Evolutionary conservation across 2,329 filamentous ascomycete species (phyloP).

Genomic region (Calonectria hawksworthii): DNA sequence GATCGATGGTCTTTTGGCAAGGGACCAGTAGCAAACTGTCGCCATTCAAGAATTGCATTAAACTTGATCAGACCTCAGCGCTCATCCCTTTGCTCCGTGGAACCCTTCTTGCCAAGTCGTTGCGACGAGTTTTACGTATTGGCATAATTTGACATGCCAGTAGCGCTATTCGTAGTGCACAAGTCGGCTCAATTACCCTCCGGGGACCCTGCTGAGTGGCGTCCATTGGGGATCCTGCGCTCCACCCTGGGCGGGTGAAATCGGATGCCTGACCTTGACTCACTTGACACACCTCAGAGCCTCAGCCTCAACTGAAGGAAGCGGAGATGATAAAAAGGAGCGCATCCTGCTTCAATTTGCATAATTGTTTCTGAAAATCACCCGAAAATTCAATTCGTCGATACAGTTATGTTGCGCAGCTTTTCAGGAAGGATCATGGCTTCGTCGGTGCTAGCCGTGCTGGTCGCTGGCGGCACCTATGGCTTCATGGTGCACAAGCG

Average conservation of each 20-base stretch:
- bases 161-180: not conserved
- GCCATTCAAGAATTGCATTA: too few species aligned
- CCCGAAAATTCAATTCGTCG: not conserved
- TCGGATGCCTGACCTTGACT: slow-evolving; percentile 9
- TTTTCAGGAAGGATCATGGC: slow-evolving; percentile 32
- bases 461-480: slow-evolving; percentile 34
- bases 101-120: not conserved
- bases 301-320: slow-evolving; percentile 10
- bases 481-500: slow-evolving; percentile 33
- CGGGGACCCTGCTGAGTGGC: not conserved
- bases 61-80: not conserved
- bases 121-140: not conserved
- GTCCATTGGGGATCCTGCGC: not conserved
- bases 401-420: slow-evolving; percentile 30
- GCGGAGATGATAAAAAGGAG: not conserved
- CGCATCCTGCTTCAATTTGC: not conserved
- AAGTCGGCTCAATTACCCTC: not conserved
- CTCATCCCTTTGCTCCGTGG: not conserved
- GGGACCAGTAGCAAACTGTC: too few species aligned
- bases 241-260: slow-evolving; percentile 17
- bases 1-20: too few species aligned
- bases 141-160: not conserved
- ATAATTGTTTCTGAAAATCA: not conserved
- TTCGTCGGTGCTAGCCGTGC: slow-evolving; percentile 26
- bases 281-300: not conserved